Percentiles rank a stretch among this genome's conserved stretches.
These are phyloP conservation scores for Thalia dealbata DNA, from an alignment of 176 grass and related monocot species.

Conservation along the genomic window DNA sequence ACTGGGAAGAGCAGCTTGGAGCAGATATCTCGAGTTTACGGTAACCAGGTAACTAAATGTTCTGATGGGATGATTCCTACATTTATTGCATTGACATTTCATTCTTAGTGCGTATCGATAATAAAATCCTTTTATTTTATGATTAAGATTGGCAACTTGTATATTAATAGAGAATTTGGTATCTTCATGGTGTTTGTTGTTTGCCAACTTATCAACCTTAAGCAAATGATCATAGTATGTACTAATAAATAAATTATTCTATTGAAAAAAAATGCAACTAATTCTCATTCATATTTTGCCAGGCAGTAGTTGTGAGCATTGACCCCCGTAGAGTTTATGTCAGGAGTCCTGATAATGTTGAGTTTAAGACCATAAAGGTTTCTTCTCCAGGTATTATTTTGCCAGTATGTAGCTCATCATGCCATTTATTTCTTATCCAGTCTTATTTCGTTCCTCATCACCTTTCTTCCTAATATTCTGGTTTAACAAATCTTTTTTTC, in stretches of 20 bases:
- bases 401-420: slow-evolving; percentile 3
- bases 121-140: background rate
- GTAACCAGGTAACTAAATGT: slow-evolving; percentile 59
- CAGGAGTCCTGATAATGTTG: slow-evolving; percentile 66
- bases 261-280: background rate
- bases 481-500: slow-evolving; percentile 6
- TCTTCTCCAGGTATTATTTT: slow-evolving; percentile 40
- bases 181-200: no score
- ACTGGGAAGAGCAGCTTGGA: slow-evolving; percentile 88
- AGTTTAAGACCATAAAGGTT: background rate
- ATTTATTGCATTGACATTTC: background rate
- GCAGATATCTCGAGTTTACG: slow-evolving; percentile 92
- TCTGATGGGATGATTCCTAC: background rate
- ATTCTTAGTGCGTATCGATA: background rate
- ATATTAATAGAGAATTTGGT: no score
- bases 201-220: background rate
- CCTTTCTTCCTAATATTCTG: slow-evolving; percentile 16
- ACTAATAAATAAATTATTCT: background rate
- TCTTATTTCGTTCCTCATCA: background rate
- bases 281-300: slow-evolving; percentile 16
- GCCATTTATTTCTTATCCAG: background rate
- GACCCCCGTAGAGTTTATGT: slow-evolving; percentile 79
- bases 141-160: background rate
- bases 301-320: slow-evolving; percentile 99
- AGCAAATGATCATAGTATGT: background rate